These are phyloP conservation scores for Cyclotella baltica DNA, from an alignment of 108 stramenopile genomes.

Conservation along the genomic window DNA sequence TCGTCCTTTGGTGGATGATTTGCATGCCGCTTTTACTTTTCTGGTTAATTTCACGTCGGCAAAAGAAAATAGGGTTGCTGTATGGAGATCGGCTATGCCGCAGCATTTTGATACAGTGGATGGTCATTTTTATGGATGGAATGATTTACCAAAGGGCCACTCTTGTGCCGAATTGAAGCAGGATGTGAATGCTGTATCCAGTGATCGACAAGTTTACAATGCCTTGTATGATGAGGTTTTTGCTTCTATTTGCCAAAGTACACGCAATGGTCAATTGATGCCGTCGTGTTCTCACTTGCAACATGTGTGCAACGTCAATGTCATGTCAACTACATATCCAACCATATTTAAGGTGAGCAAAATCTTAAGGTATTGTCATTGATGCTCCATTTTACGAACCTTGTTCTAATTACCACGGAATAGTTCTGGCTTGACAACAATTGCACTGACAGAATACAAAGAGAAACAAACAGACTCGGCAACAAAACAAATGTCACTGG, in stretches of 20 bases:
- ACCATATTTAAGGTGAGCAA: constrained; percentile 23
- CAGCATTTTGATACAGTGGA: constrained; percentile 23
- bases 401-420: not conserved
- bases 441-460: constrained; percentile 16
- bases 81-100: constrained; percentile 31
- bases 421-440: constrained; percentile 26
- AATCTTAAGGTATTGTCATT: not conserved
- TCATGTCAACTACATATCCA: constrained; percentile 5
- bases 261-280: not conserved
- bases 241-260: not conserved
- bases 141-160: constrained; percentile 11
- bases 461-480: constrained; percentile 2
- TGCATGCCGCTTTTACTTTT: constrained; percentile 23
- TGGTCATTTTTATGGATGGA: constrained; percentile 25
- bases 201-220: constrained; percentile 26
- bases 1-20: constrained; percentile 21
- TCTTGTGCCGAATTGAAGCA: constrained; percentile 7
- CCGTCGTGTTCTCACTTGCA: constrained; percentile 1
- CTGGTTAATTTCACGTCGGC: constrained; percentile 24
- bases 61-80: constrained; percentile 5
- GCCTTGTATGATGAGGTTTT: constrained; percentile 16
- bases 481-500: constrained; percentile 13
- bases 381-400: not conserved
- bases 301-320: constrained; percentile 15
- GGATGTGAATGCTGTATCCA: not conserved